These are phyloP conservation scores for Adenanthera pavonina DNA, from an alignment of 306 rosid genomes.

Conservation along the genomic window DNA sequence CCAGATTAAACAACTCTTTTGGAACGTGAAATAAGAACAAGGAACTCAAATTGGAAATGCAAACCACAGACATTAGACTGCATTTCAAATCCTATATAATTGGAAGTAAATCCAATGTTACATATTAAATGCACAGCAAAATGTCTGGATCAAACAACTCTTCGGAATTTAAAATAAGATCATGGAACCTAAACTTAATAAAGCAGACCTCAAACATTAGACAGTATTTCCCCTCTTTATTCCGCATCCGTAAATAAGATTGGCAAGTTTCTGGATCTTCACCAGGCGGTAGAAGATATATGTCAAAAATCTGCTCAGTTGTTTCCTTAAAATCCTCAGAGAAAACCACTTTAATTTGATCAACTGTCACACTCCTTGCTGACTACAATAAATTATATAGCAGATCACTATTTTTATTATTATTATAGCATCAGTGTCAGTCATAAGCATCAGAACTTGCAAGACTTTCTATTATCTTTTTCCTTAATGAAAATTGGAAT, in stretches of 20 bases:
- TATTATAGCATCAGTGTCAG: neutral
- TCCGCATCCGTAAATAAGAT: constrained; percentile 29
- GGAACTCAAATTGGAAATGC: neutral
- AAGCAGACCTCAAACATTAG: constrained; percentile 26
- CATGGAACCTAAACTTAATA: neutral
- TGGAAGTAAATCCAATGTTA: constrained; percentile 13
- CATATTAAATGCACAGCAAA: constrained; percentile 14
- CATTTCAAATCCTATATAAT: neutral
- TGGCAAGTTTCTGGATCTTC: constrained; percentile 27
- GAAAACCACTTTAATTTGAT: constrained; percentile 12
- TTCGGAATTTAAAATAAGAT: constrained; percentile 12
- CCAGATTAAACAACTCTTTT: constrained; percentile 1
- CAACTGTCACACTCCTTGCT: constrained; percentile 25
- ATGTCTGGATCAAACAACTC: neutral
- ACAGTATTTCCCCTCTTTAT: constrained; percentile 27
- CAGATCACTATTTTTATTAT: neutral
- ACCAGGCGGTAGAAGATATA: constrained; percentile 28
- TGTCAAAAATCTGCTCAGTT: constrained; percentile 21
- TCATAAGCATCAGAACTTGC: constrained; percentile 15
- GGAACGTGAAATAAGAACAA: neutral
- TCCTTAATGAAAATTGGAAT: neutral
- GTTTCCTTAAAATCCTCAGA: constrained; percentile 5
- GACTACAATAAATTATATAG: neutral
- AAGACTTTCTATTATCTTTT: neutral
- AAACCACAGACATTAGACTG: neutral